A percentile compares a stretch with the other conserved stretches of the same genome.
Conservation (phyloP, 164 flowering plant genomes). For the Euptelea pleiosperma region DNA sequence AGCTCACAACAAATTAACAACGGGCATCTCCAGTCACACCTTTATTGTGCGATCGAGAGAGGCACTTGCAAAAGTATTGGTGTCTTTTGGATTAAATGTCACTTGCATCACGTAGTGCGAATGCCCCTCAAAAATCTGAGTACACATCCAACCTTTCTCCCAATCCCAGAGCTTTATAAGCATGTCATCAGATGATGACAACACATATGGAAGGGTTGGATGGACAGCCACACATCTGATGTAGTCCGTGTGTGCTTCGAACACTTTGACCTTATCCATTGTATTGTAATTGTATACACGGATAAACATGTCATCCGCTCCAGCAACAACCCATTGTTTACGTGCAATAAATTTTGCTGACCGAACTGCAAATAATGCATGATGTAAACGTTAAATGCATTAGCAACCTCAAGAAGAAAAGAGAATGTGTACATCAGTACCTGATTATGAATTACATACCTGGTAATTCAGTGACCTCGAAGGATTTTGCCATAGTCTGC, state of each 20-base stretch:
- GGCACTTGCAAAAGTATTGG: slow-evolving; percentile 95
- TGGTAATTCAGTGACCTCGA: slow-evolving; percentile 93
- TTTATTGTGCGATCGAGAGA: slow-evolving; percentile 96
- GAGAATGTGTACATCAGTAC: background rate
- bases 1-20: background rate
- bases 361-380: slow-evolving; percentile 54
- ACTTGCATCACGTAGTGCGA: slow-evolving; percentile 99
- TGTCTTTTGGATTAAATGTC: slow-evolving; percentile 91
- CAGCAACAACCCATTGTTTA: slow-evolving; percentile 96
- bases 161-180: slow-evolving; percentile 95
- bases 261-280: slow-evolving; percentile 89
- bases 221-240: slow-evolving; percentile 89
- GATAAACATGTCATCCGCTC: slow-evolving; percentile 93
- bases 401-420: background rate
- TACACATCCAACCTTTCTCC: slow-evolving; percentile 91
- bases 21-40: slow-evolving; percentile 34
- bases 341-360: slow-evolving; percentile 89
- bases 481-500: slow-evolving; percentile 89
- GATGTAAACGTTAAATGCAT: background rate
- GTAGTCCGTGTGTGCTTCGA: slow-evolving; percentile 91
- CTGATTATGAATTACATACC: slow-evolving; percentile 35
- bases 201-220: slow-evolving; percentile 82
- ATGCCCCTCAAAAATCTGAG: slow-evolving; percentile 92
- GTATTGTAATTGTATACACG: slow-evolving; percentile 98
- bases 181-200: slow-evolving; percentile 96